These are phyloP conservation scores for Austroboletus eburneus DNA, from an alignment of 768 basidiomycete species.

Conservation along the genomic window DNA sequence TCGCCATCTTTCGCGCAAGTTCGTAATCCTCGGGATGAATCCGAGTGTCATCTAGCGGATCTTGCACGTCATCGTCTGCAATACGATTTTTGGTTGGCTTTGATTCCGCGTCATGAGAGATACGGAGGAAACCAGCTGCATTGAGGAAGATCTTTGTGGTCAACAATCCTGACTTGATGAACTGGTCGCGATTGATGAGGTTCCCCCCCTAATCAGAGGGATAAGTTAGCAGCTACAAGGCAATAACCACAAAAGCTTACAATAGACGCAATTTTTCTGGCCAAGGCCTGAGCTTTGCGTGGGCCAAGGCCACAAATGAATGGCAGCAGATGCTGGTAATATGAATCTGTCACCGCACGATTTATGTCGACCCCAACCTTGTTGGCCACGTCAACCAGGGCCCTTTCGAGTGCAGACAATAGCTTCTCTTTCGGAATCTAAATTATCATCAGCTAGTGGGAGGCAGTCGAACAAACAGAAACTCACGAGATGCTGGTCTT, in stretches of 20 bases:
- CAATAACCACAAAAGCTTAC: conserved; percentile 40
- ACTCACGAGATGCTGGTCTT: conserved; percentile 80
- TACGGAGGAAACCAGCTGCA: conserved; percentile 86
- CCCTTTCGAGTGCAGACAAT: conserved; percentile 74
- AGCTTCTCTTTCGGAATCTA: conserved; percentile 88
- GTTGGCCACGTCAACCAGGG: conserved; percentile 86
- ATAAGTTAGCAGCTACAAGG: neutral
- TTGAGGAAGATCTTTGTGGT: conserved; percentile 91
- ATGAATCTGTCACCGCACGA: conserved; percentile 80
- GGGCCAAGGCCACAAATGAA: conserved; percentile 94
- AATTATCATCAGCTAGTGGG: conserved; percentile 4
- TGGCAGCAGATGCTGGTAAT: conserved; percentile 84
- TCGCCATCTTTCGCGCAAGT: conserved; percentile 96
- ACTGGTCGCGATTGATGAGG: conserved; percentile 81
- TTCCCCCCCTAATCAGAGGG: conserved; percentile 66
- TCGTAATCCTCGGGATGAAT: conserved; percentile 99
- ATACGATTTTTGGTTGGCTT: conserved; percentile 58
- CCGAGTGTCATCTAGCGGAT: conserved; percentile 92
- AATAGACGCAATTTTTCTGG: conserved; percentile 73
- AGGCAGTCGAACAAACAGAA: neutral
- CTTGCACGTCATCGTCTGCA: conserved; percentile 64
- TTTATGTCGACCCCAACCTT: conserved; percentile 96
- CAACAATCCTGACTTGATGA: conserved; percentile 75
- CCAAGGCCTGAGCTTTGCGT: conserved; percentile 81
- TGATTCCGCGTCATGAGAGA: conserved; percentile 65